These are phyloP conservation scores for Leishmania gerbilli DNA, from an alignment of 208 protist genomes.

Conservation along the genomic window DNA sequence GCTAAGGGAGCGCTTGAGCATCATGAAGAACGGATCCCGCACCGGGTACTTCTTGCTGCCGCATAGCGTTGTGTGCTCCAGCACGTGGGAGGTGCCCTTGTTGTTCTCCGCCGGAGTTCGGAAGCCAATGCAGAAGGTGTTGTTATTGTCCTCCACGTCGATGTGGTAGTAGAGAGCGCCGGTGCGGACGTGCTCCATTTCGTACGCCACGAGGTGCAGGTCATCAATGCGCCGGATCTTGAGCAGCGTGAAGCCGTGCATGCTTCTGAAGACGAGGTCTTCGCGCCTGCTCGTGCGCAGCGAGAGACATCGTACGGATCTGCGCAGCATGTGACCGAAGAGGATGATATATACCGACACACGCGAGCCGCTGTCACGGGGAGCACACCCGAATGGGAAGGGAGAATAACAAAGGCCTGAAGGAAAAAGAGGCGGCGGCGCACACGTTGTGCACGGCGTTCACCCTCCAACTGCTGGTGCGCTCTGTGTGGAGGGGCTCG, in stretches of 20 bases:
- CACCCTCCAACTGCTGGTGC: not conserved
- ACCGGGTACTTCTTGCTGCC: slow-evolving; percentile 96
- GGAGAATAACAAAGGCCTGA: not conserved
- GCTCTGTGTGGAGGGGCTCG: not conserved
- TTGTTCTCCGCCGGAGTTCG: slow-evolving; percentile 92
- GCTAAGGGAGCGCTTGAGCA: slow-evolving; percentile 89
- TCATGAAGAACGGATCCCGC: slow-evolving; percentile 92
- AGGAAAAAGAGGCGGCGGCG: not conserved
- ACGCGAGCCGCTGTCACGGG: not conserved
- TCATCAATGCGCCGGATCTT: slow-evolving; percentile 64
- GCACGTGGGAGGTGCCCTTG: slow-evolving; percentile 96
- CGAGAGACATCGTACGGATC: slow-evolving; percentile 36
- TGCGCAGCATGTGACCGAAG: slow-evolving; percentile 48
- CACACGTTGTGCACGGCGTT: not conserved
- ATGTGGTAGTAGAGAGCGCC: slow-evolving; percentile 92
- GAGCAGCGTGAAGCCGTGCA: slow-evolving; percentile 75
- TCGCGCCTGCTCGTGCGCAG: slow-evolving; percentile 18
- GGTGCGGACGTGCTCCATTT: slow-evolving; percentile 73
- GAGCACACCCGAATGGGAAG: not conserved
- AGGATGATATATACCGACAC: not conserved
- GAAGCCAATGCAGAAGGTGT: slow-evolving; percentile 97
- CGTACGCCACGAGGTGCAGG: slow-evolving; percentile 79
- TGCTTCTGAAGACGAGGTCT: slow-evolving; percentile 40
- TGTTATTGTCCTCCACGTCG: slow-evolving; percentile 95
- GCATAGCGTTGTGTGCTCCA: slow-evolving; percentile 97